Base-by-base conservation (phyloP, 495 filamentous ascomycete species). In the Hypoxylon lenormandii region DNA sequence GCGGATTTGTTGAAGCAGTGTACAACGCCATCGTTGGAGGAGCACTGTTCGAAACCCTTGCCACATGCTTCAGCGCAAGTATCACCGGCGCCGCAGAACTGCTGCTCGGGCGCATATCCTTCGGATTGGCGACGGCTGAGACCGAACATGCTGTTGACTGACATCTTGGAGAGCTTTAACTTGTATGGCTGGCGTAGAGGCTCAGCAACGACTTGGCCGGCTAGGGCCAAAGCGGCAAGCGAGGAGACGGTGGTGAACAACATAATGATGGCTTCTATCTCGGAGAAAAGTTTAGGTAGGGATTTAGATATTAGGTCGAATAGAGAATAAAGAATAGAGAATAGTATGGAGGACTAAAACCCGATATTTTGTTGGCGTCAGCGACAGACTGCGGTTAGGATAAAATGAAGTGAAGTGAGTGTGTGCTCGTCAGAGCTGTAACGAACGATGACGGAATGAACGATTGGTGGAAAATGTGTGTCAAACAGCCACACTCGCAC, bases 61-160 rank as follows among this genome's bases (percentile, higher is more conserved):
- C 81, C 81, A 72, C 82, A 84, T 43, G 82, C 81, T 66, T 82
- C 77, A n/a, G 74, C 74, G 72, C 80, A 83, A 3, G 82, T 83
- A 47, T 72, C 49, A 37, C 81, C 82, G 21, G 64, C 53, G 16
- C 75, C 71, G 54, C 82, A 83, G 28, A 76, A 70, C 37, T 76
- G 72, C 73, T 79, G 74, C 45, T 72, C 70, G 16, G 82, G 80
- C 64, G 76, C 64, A 66, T 84, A 84, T 48, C 80, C 80, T 37
- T 76, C 73, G 16, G 74, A 60, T 7, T 64, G 51, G 30, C 81
- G 79, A 37, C 80, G 81, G 30, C 72, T 62, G 40, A 83, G 69
- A 43, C 78, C 80, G 30, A 83, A 79, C 11, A 83, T 40, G 16
- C 76, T 67, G 38, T 72, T 78, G 57, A 74, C 52, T 1, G 82